These are phyloP conservation scores for Capsella bursapastoris DNA, from an alignment of 345 rosid species.

Conservation along the genomic window DNA sequence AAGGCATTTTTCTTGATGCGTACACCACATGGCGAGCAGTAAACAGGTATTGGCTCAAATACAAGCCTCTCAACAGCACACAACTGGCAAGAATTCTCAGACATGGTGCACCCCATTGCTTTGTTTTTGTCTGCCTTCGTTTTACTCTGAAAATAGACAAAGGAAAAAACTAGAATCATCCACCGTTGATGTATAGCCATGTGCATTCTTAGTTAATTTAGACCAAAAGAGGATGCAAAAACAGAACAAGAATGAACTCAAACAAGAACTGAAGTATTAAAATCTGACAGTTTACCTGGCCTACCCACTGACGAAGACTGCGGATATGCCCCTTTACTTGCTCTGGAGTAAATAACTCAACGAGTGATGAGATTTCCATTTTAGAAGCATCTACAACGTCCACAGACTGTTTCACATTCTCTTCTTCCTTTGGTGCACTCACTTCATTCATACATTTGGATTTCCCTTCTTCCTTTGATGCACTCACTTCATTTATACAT, in stretches of 20 bases:
- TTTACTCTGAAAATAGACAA: conserved; percentile 63
- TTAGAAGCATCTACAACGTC: conserved; percentile 50
- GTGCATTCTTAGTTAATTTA: background rate
- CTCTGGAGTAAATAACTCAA: conserved; percentile 86
- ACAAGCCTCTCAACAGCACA: conserved; percentile 92
- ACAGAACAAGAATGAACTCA: background rate
- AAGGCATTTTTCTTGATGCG: conserved; percentile 90
- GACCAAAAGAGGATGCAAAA: too few species aligned
- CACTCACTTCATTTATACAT: conserved; percentile 57
- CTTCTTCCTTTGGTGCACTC: conserved; percentile 52
- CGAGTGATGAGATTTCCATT: conserved; percentile 73
- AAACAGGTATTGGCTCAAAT: conserved; percentile 88
- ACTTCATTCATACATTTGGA: conserved; percentile 55
- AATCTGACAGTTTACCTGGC: conserved; percentile 61
- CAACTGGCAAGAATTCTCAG: conserved; percentile 86
- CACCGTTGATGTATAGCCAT: background rate
- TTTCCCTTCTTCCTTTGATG: conserved; percentile 52
- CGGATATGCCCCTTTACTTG: conserved; percentile 81
- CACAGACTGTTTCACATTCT: conserved; percentile 49
- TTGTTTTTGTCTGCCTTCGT: conserved; percentile 87
- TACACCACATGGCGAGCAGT: conserved; percentile 87
- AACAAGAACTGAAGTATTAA: background rate
- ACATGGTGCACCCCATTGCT: conserved; percentile 82
- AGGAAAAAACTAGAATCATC: conserved; percentile 19
- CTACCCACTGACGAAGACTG: conserved; percentile 93